Evolutionary conservation across 345 rosid species (phyloP).

Genomic region (Linum tenue): DNA sequence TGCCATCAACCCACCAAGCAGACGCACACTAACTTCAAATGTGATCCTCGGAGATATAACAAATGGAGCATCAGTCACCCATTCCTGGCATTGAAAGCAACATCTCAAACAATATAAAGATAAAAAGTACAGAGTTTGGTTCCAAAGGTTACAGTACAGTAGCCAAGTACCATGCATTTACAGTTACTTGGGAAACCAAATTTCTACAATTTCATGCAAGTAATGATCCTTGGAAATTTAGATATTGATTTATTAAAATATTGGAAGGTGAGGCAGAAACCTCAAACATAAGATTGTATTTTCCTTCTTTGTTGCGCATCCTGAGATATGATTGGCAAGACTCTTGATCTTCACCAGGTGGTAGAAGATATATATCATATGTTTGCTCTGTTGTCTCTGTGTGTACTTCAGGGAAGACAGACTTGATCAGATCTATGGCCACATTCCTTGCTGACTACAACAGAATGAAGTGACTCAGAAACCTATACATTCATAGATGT

Average conservation of each 20-base stretch:
- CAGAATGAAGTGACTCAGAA: slow-evolving; percentile 20
- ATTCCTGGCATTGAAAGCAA: slow-evolving; percentile 50
- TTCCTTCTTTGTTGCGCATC: slow-evolving; percentile 98
- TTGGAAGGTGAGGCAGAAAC: slow-evolving; percentile 30
- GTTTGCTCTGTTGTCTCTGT: slow-evolving; percentile 72
- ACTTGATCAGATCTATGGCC: slow-evolving; percentile 59
- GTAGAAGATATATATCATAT: slow-evolving; percentile 93
- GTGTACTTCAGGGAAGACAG: slow-evolving; percentile 52
- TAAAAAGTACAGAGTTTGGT: not conserved
- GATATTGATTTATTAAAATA: not conserved
- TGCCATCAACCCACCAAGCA: slow-evolving; percentile 99
- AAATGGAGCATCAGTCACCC: slow-evolving; percentile 93
- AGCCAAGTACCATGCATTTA: no score
- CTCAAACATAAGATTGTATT: slow-evolving; percentile 99
- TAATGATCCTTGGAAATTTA: not conserved
- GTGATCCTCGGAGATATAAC: slow-evolving; percentile 98
- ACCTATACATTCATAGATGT: slow-evolving; percentile 15
- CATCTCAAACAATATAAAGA: slow-evolving; percentile 6
- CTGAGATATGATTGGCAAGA: slow-evolving; percentile 93
- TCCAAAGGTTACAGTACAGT: no score
- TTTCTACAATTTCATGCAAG: not conserved
- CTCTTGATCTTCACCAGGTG: slow-evolving; percentile 98
- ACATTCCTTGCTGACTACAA: slow-evolving; percentile 71
- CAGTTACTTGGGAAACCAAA: not conserved
- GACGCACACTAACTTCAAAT: slow-evolving; percentile 94